A percentile compares a stretch with the other conserved stretches of the same genome.
Evolutionary conservation across 106 monocot genomes (phyloP).

Genomic region (Posidonia australis): DNA sequence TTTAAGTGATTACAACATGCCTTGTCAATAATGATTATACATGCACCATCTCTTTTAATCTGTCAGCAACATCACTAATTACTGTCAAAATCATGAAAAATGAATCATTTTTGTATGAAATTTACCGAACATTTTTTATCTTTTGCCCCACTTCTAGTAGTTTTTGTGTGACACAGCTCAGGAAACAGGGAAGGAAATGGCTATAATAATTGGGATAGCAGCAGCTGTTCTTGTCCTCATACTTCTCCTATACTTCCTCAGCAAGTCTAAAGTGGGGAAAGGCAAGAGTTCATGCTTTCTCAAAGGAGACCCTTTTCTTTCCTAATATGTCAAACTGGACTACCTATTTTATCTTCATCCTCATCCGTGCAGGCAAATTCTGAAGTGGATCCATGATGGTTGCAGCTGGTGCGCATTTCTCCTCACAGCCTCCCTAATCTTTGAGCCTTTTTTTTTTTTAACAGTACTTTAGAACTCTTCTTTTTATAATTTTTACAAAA

Average conservation of each 20-base stretch:
- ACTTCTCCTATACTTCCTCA: constrained; percentile 6
- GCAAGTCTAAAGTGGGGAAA: background rate
- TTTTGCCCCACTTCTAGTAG: background rate
- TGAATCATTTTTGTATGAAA: too few relatives aligned
- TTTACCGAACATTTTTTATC: too few relatives aligned
- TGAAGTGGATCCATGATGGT: background rate
- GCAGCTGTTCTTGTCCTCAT: constrained; percentile 7
- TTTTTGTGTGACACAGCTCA: background rate
- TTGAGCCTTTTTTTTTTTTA: background rate
- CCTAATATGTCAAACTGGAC: background rate
- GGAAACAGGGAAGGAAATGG: constrained; percentile 6
- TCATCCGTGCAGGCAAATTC: background rate
- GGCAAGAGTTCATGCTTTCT: background rate
- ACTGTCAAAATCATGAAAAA: too few relatives aligned
- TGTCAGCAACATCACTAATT: too few relatives aligned
- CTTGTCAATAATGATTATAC: too few relatives aligned
- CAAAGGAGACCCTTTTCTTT: background rate
- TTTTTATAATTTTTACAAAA: background rate
- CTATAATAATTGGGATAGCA: constrained; percentile 9
- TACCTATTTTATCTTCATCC: background rate
- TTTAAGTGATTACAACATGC: too few relatives aligned
- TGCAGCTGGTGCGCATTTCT: background rate
- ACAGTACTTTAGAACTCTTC: background rate
- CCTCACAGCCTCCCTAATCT: background rate
- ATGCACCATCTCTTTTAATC: too few relatives aligned